Evolutionary conservation across 2,329 filamentous ascomycete species (phyloP).

Genomic region (Sarocladiaceae sp.): DNA sequence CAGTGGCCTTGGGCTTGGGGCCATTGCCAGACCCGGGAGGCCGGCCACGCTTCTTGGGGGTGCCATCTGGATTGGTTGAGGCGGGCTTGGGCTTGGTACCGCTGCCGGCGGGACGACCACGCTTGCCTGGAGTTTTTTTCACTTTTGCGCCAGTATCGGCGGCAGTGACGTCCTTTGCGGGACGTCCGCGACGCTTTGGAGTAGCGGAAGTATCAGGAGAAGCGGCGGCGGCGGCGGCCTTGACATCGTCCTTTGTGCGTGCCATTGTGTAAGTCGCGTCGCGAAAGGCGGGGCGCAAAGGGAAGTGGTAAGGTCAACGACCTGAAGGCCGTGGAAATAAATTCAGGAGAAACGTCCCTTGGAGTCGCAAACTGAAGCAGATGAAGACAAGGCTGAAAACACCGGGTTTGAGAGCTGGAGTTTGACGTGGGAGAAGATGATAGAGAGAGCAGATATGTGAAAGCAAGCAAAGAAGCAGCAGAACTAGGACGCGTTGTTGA

Average conservation of each 20-base stretch:
- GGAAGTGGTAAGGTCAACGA: not conserved
- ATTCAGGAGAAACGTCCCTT: too few relatives aligned
- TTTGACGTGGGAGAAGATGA: too few relatives aligned
- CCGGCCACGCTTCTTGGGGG: conserved; percentile 7
- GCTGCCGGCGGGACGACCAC: conserved; percentile 40
- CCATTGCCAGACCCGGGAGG: conserved; percentile 4
- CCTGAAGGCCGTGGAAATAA: too few relatives aligned
- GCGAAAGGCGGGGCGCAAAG: not conserved
- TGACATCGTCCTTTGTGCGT: conserved; percentile 5
- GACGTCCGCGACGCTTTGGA: conserved; percentile 25
- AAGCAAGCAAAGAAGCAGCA: too few relatives aligned
- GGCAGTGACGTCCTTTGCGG: conserved; percentile 29
- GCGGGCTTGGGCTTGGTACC: conserved; percentile 14
- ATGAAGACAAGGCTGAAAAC: too few relatives aligned
- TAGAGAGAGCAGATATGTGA: too few relatives aligned
- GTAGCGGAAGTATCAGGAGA: not conserved
- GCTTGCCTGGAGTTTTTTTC: conserved; percentile 13
- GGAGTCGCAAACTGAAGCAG: too few relatives aligned
- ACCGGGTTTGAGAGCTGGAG: too few relatives aligned
- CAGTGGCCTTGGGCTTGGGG: conserved; percentile 2
- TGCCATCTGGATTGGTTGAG: not conserved
- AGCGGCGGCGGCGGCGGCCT: conserved; percentile 1
- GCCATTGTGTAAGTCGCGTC: conserved; percentile 9
- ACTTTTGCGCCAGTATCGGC: conserved; percentile 3
- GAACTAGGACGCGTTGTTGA: too few relatives aligned